Percentiles rank a stretch among this genome's conserved stretches.
Conservation (phyloP, 2,329 filamentous ascomycete genomes). For the Purpureocillium takamizusanense region DNA sequence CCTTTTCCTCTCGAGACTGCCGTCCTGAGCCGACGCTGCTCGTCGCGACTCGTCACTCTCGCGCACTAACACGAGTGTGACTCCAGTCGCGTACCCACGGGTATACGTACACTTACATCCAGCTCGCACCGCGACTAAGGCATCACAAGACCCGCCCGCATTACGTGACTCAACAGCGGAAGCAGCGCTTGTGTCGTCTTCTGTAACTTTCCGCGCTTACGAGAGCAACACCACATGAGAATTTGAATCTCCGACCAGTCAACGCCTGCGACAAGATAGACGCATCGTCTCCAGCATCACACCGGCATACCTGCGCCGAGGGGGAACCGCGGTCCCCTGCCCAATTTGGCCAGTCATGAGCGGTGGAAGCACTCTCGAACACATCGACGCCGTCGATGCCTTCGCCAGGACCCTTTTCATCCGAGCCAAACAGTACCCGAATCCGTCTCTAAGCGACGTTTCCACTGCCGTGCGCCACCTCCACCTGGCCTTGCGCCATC, state of each 20-base stretch:
- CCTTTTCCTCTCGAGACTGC: not conserved
- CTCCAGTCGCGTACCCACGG: too few relatives aligned
- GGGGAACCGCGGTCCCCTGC: not conserved
- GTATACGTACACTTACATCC: too few relatives aligned
- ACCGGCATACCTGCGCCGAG: too few relatives aligned
- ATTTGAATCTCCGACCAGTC: too few relatives aligned
- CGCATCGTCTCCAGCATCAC: too few relatives aligned
- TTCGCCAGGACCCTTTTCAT: conserved; percentile 47
- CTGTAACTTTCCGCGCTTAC: not conserved
- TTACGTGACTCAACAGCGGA: not conserved
- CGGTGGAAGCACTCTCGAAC: conserved; percentile 24
- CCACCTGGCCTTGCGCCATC: conserved; percentile 46
- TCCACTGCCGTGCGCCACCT: conserved; percentile 41
- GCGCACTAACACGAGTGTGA: not conserved
- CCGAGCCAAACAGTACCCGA: conserved; percentile 35
- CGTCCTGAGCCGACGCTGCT: not conserved
- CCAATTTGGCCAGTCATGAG: conserved; percentile 16
- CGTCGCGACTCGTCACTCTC: not conserved
- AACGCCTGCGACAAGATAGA: too few relatives aligned
- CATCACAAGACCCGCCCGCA: not conserved
- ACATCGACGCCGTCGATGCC: conserved; percentile 46
- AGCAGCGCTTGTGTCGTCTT: too few relatives aligned
- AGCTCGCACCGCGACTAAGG: too few relatives aligned
- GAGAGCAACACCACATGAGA: too few relatives aligned
- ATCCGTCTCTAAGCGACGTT: conserved; percentile 40